Base-by-base conservation (phyloP, 176 grass and related monocot species). In the Aegilops longissima region DNA sequence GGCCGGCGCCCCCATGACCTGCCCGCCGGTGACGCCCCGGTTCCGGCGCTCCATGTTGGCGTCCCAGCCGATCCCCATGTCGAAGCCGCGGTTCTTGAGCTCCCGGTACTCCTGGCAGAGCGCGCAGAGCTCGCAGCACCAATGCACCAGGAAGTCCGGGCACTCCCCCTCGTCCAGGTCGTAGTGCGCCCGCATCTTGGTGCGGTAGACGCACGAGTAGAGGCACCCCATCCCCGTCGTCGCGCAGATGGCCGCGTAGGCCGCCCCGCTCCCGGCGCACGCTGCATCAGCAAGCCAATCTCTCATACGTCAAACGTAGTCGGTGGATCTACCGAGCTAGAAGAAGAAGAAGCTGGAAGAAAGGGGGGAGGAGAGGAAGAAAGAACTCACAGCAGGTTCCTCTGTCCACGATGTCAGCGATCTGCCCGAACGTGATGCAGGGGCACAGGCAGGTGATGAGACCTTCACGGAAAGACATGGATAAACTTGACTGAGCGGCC, bases 341-440 rank as follows among this genome's bases (percentile, higher is more conserved):
- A 64, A 51, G 7, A 39, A 51, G 7, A 39, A 11, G 54, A 59
- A 66, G 13, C 23, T 44, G 17, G 30, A 78, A 3, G 8, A 52
- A 30, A 0, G 13, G 5, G 12, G 4, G 4, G 42, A 44, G 42
- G 42, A 12, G 42, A 44, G 42, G 42, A 12, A 44, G 42, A 44
- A 44, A 71, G 18, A 36, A 90, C 94, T 91, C 90, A 96, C 92
- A 61, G 89, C 97, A 96, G 70, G 71, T 52, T 76, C 93, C 94
- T 88, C 64, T 85, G 79, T 98, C 97, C 12, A 96, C 88, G 67
- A 99, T 96, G 63, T 99, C 88, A 25, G 94, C 94, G 29, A 99
- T 73, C 88, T 99, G 94, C 45, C 97, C 97, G 18, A 98, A 98
- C 18, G 97, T 96, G 80, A 99, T 85, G 85, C 97, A 99, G 65